Percentiles rank a stretch among this genome's conserved stretches.
Conservation (phyloP, 2,329 filamentous ascomycete species). For the Clarireedia homoeocarpa region DNA sequence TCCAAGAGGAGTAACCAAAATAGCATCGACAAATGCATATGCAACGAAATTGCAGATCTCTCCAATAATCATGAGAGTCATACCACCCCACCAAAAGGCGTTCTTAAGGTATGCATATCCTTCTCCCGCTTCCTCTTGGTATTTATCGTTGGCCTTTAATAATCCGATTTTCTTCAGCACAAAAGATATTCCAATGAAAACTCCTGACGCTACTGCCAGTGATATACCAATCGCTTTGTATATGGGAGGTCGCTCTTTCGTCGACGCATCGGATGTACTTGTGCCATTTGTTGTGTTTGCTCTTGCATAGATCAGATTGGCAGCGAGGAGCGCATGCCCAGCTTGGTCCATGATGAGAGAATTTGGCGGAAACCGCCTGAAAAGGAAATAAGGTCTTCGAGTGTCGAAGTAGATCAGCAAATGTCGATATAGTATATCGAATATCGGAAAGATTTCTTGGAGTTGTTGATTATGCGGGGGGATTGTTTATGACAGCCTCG, state of each 20-base stretch:
- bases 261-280: conserved; percentile 18
- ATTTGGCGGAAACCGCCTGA: conserved; percentile 11
- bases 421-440: background rate
- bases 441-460: background rate
- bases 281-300: conserved; percentile 31
- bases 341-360: conserved; percentile 32
- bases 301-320: conserved; percentile 37
- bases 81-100: conserved; percentile 87
- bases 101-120: conserved; percentile 98
- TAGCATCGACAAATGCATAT: conserved; percentile 94
- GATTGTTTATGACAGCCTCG: background rate
- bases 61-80: conserved; percentile 94
- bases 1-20: conserved; percentile 86
- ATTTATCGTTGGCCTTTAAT: conserved; percentile 88
- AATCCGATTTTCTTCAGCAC: conserved; percentile 92
- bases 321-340: conserved; percentile 31
- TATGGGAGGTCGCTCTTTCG: conserved; percentile 24
- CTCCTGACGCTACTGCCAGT: conserved; percentile 76
- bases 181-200: conserved; percentile 92
- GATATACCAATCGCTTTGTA: conserved; percentile 86
- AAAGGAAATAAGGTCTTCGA: background rate
- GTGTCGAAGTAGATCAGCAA: conserved; percentile 1
- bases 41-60: conserved; percentile 97
- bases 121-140: conserved; percentile 90
- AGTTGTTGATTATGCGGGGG: background rate